A percentile compares a stretch with the other conserved stretches of the same genome.
Conservation (phyloP, 352 stramenopile species). For the Globisporangium takayamanum region DNA sequence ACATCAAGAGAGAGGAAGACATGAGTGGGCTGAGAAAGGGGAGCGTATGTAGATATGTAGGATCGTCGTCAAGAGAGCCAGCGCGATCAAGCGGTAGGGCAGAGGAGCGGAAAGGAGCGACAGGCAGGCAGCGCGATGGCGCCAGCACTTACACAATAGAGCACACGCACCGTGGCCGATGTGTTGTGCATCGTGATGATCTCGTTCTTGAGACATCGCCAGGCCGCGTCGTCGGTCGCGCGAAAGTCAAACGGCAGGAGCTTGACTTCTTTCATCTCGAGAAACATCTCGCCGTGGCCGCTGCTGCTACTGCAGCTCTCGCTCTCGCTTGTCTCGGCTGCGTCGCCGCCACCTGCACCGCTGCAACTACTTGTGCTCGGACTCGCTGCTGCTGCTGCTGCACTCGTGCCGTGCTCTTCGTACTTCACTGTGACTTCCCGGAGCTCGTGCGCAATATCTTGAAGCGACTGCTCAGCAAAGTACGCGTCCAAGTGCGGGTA, state of each 20-base stretch:
- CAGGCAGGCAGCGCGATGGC: not conserved
- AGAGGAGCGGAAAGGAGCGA: not conserved
- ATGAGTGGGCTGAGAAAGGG: too few species aligned
- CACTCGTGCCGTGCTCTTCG: not conserved
- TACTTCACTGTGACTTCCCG: constrained; percentile 12
- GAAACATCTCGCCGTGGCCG: constrained; percentile 4
- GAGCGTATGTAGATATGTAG: not conserved
- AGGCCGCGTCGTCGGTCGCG: constrained; percentile 25
- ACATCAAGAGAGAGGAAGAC: not conserved
- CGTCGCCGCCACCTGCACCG: not conserved
- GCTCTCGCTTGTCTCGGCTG: not conserved
- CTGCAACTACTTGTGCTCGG: not conserved
- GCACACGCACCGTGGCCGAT: constrained; percentile 8
- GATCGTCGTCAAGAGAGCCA: not conserved
- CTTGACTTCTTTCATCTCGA: constrained; percentile 51
- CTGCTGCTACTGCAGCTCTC: not conserved
- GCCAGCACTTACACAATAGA: constrained; percentile 1
- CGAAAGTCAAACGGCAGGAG: constrained; percentile 43
- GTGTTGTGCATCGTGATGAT: constrained; percentile 16
- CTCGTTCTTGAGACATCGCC: constrained; percentile 25
- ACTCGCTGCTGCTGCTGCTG: too few species aligned
- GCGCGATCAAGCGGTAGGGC: too few species aligned
- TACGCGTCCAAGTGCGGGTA: constrained; percentile 11
- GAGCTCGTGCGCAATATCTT: not conserved
- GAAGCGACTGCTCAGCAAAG: constrained; percentile 7